phyloP scores from a whole-genome alignment of 1,284 basidiomycete species.

The Termitomyces sp. region DNA sequence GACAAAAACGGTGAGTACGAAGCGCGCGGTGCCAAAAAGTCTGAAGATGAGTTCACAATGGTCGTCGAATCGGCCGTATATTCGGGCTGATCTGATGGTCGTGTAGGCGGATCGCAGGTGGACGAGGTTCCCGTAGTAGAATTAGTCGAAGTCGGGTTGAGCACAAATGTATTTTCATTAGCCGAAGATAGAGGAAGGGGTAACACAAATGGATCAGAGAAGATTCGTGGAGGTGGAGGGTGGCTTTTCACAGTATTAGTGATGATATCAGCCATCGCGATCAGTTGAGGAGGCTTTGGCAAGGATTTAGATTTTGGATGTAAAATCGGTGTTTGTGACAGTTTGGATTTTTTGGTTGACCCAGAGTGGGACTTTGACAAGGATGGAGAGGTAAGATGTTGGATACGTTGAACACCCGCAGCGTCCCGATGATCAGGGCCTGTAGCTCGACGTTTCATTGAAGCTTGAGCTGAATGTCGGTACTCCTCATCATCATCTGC shows the following conservation, averaged over 20 bases:
- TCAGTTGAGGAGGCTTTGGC: not conserved
- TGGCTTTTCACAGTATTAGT: not conserved
- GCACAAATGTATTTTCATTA: not conserved
- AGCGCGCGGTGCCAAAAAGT: not conserved
- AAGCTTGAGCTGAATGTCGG: conserved; percentile 12
- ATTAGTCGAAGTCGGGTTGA: not conserved
- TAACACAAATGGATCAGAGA: not conserved
- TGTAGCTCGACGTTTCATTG: conserved; percentile 14
- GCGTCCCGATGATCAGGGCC: not conserved
- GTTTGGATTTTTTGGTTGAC: not conserved
- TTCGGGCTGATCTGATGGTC: not conserved
- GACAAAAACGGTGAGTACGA: not conserved
- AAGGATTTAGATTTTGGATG: not conserved
- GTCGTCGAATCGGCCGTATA: not conserved
- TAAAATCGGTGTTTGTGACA: not conserved
- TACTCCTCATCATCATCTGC: not conserved
- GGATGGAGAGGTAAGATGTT: not conserved
- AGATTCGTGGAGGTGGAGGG: not conserved
- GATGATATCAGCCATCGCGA: not conserved
- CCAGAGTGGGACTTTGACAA: not conserved
- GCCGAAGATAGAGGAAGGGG: not conserved
- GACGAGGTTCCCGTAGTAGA: not conserved
- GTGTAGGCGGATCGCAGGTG: not conserved
- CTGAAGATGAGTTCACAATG: not conserved
- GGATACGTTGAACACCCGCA: not conserved